Evolutionary conservation across 768 basidiomycete species (phyloP).

Genomic region (Panaeolus cyanescens): DNA sequence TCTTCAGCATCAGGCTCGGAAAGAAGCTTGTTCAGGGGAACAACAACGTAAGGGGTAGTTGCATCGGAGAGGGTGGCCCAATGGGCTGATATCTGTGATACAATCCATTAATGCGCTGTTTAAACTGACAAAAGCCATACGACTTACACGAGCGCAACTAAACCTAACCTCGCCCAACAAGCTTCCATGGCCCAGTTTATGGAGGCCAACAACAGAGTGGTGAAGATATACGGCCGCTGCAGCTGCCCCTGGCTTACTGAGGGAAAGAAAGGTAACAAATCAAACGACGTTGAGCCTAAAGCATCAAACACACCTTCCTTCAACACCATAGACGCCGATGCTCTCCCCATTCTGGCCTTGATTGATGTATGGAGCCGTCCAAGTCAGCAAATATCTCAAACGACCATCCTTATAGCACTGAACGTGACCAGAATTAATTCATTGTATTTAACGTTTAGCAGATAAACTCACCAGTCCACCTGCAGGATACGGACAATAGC

Average conservation of each 20-base stretch:
- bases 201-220: constrained; percentile 41
- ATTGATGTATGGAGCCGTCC: constrained; percentile 31
- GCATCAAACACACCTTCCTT: constrained; percentile 41
- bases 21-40: constrained; percentile 40
- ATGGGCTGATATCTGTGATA: constrained; percentile 35
- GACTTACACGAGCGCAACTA: constrained; percentile 33
- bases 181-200: constrained; percentile 37
- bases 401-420: constrained; percentile 35
- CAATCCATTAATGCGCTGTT: too few relatives aligned
- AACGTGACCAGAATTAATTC: background rate
- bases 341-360: constrained; percentile 25
- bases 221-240: constrained; percentile 36
- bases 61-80: constrained; percentile 40
- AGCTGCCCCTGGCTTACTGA: constrained; percentile 49
- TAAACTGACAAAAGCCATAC: background rate
- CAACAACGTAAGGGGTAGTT: constrained; percentile 33
- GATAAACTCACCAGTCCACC: constrained; percentile 26
- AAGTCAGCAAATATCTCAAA: constrained; percentile 36
- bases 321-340: constrained; percentile 48
- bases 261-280: background rate
- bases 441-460: constrained; percentile 9
- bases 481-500: constrained; percentile 43
- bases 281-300: background rate
- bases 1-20: constrained; percentile 23
- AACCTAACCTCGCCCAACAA: constrained; percentile 41